Evolutionary conservation across 1,284 basidiomycete species (phyloP), one percentile per base, ranked within the genome.

Genomic region (Leccinum griseonigrum): DNA sequence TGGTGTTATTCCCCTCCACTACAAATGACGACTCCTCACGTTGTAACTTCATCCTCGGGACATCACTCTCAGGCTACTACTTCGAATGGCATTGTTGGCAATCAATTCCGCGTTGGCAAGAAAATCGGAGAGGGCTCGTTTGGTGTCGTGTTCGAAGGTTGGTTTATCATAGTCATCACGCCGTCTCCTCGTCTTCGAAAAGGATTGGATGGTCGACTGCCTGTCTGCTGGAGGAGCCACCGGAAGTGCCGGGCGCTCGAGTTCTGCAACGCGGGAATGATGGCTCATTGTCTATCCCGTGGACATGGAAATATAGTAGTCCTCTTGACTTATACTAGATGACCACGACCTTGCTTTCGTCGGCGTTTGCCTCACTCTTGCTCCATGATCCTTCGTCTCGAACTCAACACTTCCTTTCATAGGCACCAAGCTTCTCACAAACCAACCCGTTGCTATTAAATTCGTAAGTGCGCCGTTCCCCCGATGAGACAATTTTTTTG

Each of bases 381-480:
- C 60, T 50, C 61, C 54, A 22, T 58, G 10, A 26, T 58, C 40
- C 14, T 62, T 56, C 46, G 28, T 54, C 57, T 38, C 50, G 14
- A 57, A 64, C 62, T 74, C 53, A 73, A 63, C 36, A 6, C 51
- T 59, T 57, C 31, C 29, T 60, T 61, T 59, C 31, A 56, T 59
- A 95, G 94, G 95, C 61, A 89, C 89, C 60, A 97, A 97, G 77
- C 81, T 97, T 66, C 83, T 94, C 68, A 91, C 93, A 71, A 92
- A 85, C 68, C 92, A 92, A 69, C 94, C 94, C 1, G 94, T 98
- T 64, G 97, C 96, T 62, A 97, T 98, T 83, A 98, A 98, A 86
- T 98, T 98, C 78, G 96, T 95, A 69, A 66, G 91, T 82, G 61
- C 22, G 57, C 62, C 60, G 55, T 57, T 67, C 62, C 51, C 50